A percentile compares a stretch with the other conserved stretches of the same genome.
These are phyloP conservation scores for Dendrobium nobile DNA, from an alignment of 106 monocot genomes.

Conservation along the genomic window DNA sequence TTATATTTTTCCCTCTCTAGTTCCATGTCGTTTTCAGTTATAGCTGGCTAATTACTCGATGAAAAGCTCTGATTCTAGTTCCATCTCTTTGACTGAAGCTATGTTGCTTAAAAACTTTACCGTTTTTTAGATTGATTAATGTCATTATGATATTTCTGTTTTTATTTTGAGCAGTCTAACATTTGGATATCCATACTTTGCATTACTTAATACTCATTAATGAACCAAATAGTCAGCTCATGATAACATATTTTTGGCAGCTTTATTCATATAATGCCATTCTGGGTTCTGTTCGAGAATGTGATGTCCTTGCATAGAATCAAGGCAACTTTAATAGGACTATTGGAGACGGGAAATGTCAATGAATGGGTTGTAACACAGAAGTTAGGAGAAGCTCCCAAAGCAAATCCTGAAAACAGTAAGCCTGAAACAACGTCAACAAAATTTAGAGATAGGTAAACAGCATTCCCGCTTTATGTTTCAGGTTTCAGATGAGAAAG, in stretches of 20 bases:
- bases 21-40: too few species aligned
- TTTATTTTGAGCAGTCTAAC: too few species aligned
- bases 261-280: slow-evolving; percentile 5
- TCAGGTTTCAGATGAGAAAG: not conserved
- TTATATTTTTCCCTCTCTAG: too few species aligned
- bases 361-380: slow-evolving; percentile 50
- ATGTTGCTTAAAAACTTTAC: too few species aligned
- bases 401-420: slow-evolving; percentile 11
- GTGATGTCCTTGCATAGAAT: slow-evolving; percentile 45
- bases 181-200: too few species aligned
- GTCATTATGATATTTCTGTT: not conserved
- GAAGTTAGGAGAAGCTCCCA: slow-evolving; percentile 30
- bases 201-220: too few species aligned
- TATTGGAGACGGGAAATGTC: slow-evolving; percentile 29
- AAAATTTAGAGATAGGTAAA: slow-evolving; percentile 31
- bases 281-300: slow-evolving; percentile 52
- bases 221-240: not conserved
- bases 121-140: not conserved
- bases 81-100: not conserved
- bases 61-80: not conserved
- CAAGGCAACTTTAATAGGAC: slow-evolving; percentile 24
- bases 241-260: not conserved
- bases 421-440: slow-evolving; percentile 7
- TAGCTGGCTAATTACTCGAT: not conserved
- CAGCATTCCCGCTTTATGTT: not conserved